Conservation (phyloP, 305 asterid species). For the Solanum hybrid region DNA sequence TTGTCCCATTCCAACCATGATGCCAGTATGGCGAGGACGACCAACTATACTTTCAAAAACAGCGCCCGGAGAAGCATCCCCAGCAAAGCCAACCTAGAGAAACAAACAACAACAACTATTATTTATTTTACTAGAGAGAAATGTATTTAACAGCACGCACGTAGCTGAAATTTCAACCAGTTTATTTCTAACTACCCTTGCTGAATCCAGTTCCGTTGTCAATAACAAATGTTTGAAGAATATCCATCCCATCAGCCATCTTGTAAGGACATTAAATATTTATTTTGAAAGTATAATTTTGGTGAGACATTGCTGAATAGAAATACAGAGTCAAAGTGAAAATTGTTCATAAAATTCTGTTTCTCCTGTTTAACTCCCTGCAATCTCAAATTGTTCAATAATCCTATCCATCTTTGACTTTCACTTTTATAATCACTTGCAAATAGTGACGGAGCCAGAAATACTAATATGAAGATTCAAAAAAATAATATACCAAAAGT, state of each 20-base stretch:
- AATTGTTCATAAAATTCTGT: background rate
- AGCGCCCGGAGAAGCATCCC: conserved; percentile 28
- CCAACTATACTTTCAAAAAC: conserved; percentile 27
- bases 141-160: background rate
- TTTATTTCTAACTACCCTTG: conserved; percentile 9
- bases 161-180: background rate
- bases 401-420: background rate
- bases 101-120: background rate
- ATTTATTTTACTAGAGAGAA: background rate
- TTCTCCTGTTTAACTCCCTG: background rate
- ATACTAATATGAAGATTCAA: background rate
- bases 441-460: background rate
- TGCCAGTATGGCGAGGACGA: conserved; percentile 22
- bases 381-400: background rate
- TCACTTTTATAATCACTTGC: background rate
- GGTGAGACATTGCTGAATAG: background rate
- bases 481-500: background rate
- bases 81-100: conserved; percentile 29
- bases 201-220: conserved; percentile 27
- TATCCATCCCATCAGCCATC: conserved; percentile 10
- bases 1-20: conserved; percentile 10
- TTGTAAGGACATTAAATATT: background rate
- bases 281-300: background rate
- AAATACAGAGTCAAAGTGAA: background rate
- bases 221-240: conserved; percentile 13